phyloP scores from a whole-genome alignment of 768 basidiomycete species.

The Russula ochroleuca region DNA sequence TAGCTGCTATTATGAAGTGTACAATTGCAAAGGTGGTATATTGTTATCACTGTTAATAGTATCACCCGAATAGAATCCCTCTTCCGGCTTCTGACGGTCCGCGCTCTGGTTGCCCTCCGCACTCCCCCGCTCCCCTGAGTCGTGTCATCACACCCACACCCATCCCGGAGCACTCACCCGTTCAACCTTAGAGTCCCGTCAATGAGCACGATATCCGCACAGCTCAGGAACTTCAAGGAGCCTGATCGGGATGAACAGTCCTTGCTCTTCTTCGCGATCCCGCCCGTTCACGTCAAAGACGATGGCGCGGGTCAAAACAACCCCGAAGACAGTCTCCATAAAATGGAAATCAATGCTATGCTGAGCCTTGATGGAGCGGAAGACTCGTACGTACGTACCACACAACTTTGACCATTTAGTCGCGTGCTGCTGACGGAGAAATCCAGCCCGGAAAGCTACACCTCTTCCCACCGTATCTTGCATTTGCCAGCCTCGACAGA shows the following conservation, averaged over 20 bases:
- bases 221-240: constrained; percentile 88
- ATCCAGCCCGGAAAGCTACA: constrained; percentile 83
- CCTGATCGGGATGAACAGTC: constrained; percentile 84
- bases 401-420: not conserved
- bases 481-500: constrained; percentile 86
- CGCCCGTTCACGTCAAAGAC: constrained; percentile 37
- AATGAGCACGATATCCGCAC: constrained; percentile 83
- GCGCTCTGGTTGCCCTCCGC: not conserved
- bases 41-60: constrained; percentile 2
- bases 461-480: constrained; percentile 83
- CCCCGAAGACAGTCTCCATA: constrained; percentile 45
- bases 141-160: not conserved
- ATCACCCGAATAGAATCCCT: not conserved
- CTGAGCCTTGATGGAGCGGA: constrained; percentile 81
- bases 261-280: constrained; percentile 83
- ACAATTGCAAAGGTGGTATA: not conserved
- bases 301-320: constrained; percentile 29
- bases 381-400: constrained; percentile 73
- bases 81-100: not conserved
- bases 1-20: not conserved
- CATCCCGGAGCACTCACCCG: not conserved
- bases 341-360: constrained; percentile 87
- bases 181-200: constrained; percentile 7
- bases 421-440: constrained; percentile 9
- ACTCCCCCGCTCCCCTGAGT: not conserved